Conservation (phyloP, 2,329 filamentous ascomycete genomes). For the Trichophyton equinum region DNA sequence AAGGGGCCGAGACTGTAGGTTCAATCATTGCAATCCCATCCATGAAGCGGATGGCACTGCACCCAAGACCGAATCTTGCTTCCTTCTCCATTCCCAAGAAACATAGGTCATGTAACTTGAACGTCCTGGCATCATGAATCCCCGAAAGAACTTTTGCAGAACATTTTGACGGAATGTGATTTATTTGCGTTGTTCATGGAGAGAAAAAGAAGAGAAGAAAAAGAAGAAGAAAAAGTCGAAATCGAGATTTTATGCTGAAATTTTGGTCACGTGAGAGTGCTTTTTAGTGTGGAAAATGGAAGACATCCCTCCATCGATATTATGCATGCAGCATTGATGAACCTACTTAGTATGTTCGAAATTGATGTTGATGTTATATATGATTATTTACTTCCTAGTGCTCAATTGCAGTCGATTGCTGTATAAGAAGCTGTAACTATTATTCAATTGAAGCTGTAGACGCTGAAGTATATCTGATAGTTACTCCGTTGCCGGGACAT, state of each 20-base stretch:
- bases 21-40: constrained; percentile 49
- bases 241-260: background rate
- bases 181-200: constrained; percentile 47
- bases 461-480: too few species aligned
- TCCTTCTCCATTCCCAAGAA: constrained; percentile 22
- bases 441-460: too few species aligned
- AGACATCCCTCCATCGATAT: too few species aligned
- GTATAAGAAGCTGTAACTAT: too few species aligned
- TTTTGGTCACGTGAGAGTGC: background rate
- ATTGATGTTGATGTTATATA: too few species aligned
- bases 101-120: constrained; percentile 22
- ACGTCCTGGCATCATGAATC: constrained; percentile 46
- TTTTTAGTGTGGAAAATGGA: background rate
- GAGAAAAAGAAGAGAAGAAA: constrained; percentile 24
- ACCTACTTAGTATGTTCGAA: too few species aligned
- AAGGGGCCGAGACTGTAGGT: constrained; percentile 31
- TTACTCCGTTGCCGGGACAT: too few species aligned
- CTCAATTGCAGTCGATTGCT: too few species aligned
- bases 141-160: constrained; percentile 39
- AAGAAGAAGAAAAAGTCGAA: constrained; percentile 13
- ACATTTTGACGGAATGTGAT: constrained; percentile 46
- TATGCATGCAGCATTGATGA: too few species aligned
- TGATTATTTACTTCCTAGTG: too few species aligned
- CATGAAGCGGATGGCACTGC: constrained; percentile 41
- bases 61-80: constrained; percentile 41